Conservation (phyloP, 1,284 basidiomycete genomes). For the Cerrena zonata region DNA sequence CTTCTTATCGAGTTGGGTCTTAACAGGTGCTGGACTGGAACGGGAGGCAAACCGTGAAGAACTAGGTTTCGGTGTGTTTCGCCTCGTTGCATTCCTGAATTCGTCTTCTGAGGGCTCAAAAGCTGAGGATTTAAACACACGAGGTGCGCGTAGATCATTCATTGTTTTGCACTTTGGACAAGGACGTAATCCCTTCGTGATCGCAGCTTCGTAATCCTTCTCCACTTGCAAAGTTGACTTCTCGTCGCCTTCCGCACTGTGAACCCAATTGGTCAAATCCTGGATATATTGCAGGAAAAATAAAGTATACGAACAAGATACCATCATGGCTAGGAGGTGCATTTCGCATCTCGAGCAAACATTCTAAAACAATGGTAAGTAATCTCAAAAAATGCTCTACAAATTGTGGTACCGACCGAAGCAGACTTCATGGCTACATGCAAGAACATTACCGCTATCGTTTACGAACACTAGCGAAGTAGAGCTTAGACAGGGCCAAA, state of each 20-base stretch:
- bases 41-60: constrained; percentile 2
- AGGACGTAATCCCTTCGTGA: constrained; percentile 50
- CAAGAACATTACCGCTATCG: constrained; percentile 46
- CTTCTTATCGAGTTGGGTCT: neutral
- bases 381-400: too few relatives aligned
- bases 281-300: neutral
- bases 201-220: constrained; percentile 50
- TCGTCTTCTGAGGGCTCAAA: constrained; percentile 46
- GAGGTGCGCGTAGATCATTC: constrained; percentile 41
- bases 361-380: too few relatives aligned
- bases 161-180: constrained; percentile 59
- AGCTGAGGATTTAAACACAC: constrained; percentile 48
- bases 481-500: too few relatives aligned
- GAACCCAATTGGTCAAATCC: neutral
- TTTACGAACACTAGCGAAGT: constrained; percentile 45
- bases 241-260: constrained; percentile 50
- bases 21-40: neutral
- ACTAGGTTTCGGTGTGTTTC: constrained; percentile 3
- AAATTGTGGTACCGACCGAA: constrained; percentile 45
- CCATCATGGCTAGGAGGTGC: constrained; percentile 49
- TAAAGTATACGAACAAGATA: constrained; percentile 42
- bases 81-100: constrained; percentile 22
- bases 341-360: constrained; percentile 44
- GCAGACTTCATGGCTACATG: constrained; percentile 59
- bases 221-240: constrained; percentile 48